Evolutionary conservation across 495 filamentous ascomycete genomes (phyloP), one percentile per base, ranked within the genome.

Genomic region (Acidomyces sp.): DNA sequence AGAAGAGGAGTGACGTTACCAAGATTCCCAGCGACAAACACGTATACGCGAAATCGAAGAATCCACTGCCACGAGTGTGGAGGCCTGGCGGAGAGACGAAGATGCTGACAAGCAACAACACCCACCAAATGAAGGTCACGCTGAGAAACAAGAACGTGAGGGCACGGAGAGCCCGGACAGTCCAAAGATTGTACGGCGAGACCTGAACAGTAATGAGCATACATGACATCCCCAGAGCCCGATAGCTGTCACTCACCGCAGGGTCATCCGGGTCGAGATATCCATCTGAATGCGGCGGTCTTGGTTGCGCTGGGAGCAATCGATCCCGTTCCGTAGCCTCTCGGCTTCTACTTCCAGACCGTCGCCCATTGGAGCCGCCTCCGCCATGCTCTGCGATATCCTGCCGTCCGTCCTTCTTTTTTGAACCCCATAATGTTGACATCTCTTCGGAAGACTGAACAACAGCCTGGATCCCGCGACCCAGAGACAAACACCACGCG

Each of bases 101-200:
- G 39, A 78, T 74, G 16, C 82, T 81, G 2, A 94, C 74, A 12
- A 97, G 65, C 11, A 93, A 67, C 39, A 95, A 62, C 6, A 80
- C 68, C 88, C 90, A 95, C 87, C 90, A 97, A 28, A 85, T 51
- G 50, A 93, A 83, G 54, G 71, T 80, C 51, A 93, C 57, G 41
- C 64, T 61, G 21, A 85, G 66, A 52, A 93, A 80, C 36, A 81
- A 38, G 41, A 88, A 69, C 3, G 81, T 82, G 27, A 85, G 52
- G 55, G 71, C 79, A 48, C 85, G 74, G 11, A 88, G 62, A 23
- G 80, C 68, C 21, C 90, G 77, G 26, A 97, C 80, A 45, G 74
- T 80, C 75, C 82, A 93, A 37, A 95, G 75, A 55, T 97, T 97
- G 63, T 94, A 93, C 0, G 90, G 90, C 1, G 90, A 86, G 22